A percentile compares a stretch with the other conserved stretches of the same genome.
Conservation (phyloP, 2,329 filamentous ascomycete genomes). For the Arthrobotrys pseudoclavata region DNA sequence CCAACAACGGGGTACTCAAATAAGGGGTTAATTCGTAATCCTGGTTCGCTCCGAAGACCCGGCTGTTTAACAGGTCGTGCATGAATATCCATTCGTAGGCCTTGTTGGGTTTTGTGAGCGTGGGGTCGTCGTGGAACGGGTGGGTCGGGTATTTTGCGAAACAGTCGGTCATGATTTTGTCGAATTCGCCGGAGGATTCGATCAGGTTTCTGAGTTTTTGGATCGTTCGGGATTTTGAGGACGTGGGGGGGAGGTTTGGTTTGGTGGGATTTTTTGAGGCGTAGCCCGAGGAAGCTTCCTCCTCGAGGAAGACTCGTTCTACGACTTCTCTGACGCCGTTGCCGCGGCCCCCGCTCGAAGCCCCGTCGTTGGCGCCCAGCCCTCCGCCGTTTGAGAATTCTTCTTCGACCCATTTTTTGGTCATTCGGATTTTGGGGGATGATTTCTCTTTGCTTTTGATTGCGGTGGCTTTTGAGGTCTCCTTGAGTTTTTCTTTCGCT, state of each 20-base stretch:
- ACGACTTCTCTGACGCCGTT: conserved; percentile 76
- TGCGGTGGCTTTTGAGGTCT: conserved; percentile 65
- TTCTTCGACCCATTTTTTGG: conserved; percentile 81
- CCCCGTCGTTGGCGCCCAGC: conserved; percentile 64
- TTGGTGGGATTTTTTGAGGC: conserved; percentile 70
- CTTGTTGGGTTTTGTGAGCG: conserved; percentile 85
- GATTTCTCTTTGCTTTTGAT: conserved; percentile 63
- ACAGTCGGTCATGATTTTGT: conserved; percentile 83
- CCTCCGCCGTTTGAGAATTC: conserved; percentile 79
- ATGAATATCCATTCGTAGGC: conserved; percentile 97
- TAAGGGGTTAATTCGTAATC: conserved; percentile 95
- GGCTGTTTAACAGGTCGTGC: conserved; percentile 80
- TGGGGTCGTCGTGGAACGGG: conserved; percentile 92
- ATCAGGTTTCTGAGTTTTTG: conserved; percentile 79
- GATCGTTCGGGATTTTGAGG: conserved; percentile 80
- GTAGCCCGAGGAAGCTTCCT: conserved; percentile 66
- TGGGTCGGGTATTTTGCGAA: conserved; percentile 88
- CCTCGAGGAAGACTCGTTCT: conserved; percentile 76
- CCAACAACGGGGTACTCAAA: conserved; percentile 85
- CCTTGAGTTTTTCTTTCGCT: conserved; percentile 16
- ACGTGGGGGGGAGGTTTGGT: conserved; percentile 67
- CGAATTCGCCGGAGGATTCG: conserved; percentile 82
- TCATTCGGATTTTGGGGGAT: conserved; percentile 69
- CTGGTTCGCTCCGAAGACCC: conserved; percentile 80
- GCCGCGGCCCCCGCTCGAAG: conserved; percentile 68